phyloP scores from a whole-genome alignment of 257 asterid genomes.

The Linderniella brevidens region DNA sequence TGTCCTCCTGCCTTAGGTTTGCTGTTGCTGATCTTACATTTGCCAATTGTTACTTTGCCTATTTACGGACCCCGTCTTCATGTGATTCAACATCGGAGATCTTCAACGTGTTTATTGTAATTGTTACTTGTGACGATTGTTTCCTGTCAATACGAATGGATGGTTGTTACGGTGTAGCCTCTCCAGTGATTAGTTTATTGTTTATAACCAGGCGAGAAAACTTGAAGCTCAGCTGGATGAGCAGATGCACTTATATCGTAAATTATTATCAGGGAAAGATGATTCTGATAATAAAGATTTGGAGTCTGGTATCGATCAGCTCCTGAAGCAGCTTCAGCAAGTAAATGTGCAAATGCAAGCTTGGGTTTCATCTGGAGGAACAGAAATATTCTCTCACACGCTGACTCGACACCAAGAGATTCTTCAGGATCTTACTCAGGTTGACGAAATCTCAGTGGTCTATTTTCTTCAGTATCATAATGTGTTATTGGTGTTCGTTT shows the following conservation, averaged over 20 bases:
- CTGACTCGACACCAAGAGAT: constrained; percentile 94
- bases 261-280: constrained; percentile 48
- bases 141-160: no score
- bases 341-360: constrained; percentile 89
- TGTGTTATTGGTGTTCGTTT: no score
- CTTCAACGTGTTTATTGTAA: no score
- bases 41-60: no score
- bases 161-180: no score
- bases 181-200: no score
- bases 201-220: constrained; percentile 53
- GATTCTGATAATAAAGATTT: constrained; percentile 39
- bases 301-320: constrained; percentile 66
- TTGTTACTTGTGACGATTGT: no score
- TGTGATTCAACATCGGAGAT: no score
- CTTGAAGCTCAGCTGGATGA: constrained; percentile 92
- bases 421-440: constrained; percentile 95
- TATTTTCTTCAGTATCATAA: no score
- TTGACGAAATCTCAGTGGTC: constrained; percentile 6
- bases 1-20: no score
- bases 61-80: no score
- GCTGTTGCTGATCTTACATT: no score
- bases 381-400: constrained; percentile 86
- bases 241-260: constrained; percentile 87
- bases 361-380: constrained; percentile 96
- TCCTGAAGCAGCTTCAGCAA: constrained; percentile 80